Base-by-base conservation (phyloP, 2,329 filamentous ascomycete genomes). In the Neonectria ditissima region DNA sequence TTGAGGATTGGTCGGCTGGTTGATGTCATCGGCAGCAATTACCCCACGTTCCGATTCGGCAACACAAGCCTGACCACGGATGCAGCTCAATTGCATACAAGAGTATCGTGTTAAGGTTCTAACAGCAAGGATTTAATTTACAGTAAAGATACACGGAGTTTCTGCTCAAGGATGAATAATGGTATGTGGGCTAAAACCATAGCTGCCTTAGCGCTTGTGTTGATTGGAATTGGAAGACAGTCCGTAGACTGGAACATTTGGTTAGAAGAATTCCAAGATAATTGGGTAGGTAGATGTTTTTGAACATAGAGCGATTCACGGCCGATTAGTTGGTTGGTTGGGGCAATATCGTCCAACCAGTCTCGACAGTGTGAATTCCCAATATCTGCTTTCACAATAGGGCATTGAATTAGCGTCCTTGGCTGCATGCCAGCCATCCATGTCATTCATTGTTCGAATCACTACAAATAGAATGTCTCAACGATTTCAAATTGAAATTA, bases 11-110 rank as follows among this genome's bases (percentile, higher is more conserved):
- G 30, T 43, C 9, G 20, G 28, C 24, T 11, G 14, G 32, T 55
- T 62, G 63, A 62, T 64, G 62, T 64, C 62, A 64, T 64, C 32
- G 18, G 51, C 32, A 22, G 51, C 20, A 18, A 37, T 30, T 16
- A 59, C 61, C 61, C 57, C 57, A 57, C 57, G 62, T 64, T 61
- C 62, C 62, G 14, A 54, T 50, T 53, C 41, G 62, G 62, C 24
- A 61, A 56, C 45, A 28, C 32, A 56, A n/a, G 43, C 32, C 43
- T 13, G 1, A 30, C 39, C 14, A 18, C 26, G 18, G 14, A 24
- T 14, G 14, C 43, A 30, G 18, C 16, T 26, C 4, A 48, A 18
- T 16, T 18, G 28, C 24, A 47, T 13, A 13, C 6, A n/a, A 8
- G 6, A 30, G 10, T 18, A 48, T 48, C 9, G n/a, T 7, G 7